Evolutionary conservation across 139 green algal genomes (phyloP), one percentile per base, ranked within the genome.

Genomic region (Tetraselmis chui): DNA sequence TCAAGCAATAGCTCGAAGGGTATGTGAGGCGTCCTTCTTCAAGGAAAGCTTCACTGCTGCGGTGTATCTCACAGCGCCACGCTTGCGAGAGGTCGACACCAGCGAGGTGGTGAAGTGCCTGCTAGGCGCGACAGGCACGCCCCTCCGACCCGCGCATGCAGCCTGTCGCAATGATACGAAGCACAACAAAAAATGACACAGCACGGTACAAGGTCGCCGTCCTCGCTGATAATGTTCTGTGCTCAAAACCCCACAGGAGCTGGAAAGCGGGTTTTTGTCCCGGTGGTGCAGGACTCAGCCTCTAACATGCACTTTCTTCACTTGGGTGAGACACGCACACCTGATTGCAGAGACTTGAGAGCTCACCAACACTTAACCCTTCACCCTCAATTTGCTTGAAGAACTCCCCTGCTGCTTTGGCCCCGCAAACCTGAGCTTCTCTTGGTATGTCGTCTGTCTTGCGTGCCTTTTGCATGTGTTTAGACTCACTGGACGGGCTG

Each of bases 251-350:
- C 45, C 5, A 18, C 27, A 31, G 74, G 28, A 30, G 25, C 83
- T 88, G 86, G 86, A 75, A 90, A 89, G 82, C 84, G 84, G 29
- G 85, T 77, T 67, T 97, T 91, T 76, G 88, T 95, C 23, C 93
- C 93, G 0, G 76, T 94, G 1, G 92, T 97, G 28, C 79, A 90
- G 32, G 92, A 97, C 84, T 87, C 78, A 28, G 58, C 87, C n/a
- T 86, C 87, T 67, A 94, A 95, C 86, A 97, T 97, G 93, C 84
- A 89, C n/a, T 87, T 97, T 80, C 85, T 97, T 25, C 91, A 94
- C 76, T 67, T 95, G 75, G 90, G 90, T 91, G 76, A 75, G 84
- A 11, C 0, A 25, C 26, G 18, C 27, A n/a, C n/a, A n/a, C n/a
- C n/a, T n/a, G n/a, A n/a, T n/a, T n/a, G n/a, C n/a, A n/a, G n/a